These are phyloP conservation scores for Halenospora varia DNA, from an alignment of 495 filamentous ascomycete genomes.

Conservation along the genomic window DNA sequence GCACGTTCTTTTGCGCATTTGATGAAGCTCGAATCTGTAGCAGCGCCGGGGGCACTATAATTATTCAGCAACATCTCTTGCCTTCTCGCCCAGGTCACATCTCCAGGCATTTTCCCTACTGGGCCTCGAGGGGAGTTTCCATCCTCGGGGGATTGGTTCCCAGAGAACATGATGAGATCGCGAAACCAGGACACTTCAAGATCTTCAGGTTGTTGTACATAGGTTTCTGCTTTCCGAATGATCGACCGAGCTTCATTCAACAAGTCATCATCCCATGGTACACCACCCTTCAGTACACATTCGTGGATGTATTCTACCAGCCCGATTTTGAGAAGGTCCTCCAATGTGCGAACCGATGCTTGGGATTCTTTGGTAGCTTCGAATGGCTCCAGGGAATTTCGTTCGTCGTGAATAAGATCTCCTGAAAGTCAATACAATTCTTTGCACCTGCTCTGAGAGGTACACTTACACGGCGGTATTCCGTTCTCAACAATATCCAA, in stretches of 20 bases:
- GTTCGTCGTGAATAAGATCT: conserved; percentile 54
- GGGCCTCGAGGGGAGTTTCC: neutral
- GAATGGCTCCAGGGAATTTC: conserved; percentile 44
- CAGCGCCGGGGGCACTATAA: neutral
- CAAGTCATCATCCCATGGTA: conserved; percentile 20
- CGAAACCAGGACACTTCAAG: conserved; percentile 45
- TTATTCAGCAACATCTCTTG: neutral
- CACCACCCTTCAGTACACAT: neutral
- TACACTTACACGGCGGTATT: conserved; percentile 43
- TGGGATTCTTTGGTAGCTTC: conserved; percentile 33
- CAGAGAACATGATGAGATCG: conserved; percentile 45
- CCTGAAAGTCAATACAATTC: conserved; percentile 13
- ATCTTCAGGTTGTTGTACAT: neutral
- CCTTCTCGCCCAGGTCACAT: conserved; percentile 7
- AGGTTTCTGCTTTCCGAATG: conserved; percentile 13
- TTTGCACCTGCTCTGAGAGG: neutral
- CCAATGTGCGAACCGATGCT: conserved; percentile 38
- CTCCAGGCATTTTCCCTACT: neutral
- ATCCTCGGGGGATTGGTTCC: conserved; percentile 3
- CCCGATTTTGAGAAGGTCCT: conserved; percentile 48
- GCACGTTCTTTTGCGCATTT: conserved; percentile 42
- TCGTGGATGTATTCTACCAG: conserved; percentile 37
- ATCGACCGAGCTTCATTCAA: conserved; percentile 18
- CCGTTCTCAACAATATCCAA: conserved; percentile 59
- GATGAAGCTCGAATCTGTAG: conserved; percentile 4